Evolutionary conservation across 139 green algal genomes (phyloP).

Genomic region (Nannochloris sp.): DNA sequence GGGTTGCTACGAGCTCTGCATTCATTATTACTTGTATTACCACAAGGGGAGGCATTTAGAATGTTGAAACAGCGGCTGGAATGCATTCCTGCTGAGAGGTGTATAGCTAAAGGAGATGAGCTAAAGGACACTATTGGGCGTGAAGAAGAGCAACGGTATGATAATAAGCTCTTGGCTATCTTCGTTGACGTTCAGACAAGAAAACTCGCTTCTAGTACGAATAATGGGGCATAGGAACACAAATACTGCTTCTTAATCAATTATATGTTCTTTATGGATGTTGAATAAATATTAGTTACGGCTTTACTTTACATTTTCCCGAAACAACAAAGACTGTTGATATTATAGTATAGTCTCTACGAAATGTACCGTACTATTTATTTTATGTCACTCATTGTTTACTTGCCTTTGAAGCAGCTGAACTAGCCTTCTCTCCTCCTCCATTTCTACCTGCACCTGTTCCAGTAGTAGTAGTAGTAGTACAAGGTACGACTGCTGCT

Average conservation of each 20-base stretch:
- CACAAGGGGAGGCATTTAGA: constrained; percentile 85
- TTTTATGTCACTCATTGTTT: too few species aligned
- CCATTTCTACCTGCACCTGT: not conserved
- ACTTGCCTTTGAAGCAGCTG: too few species aligned
- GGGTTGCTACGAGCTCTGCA: constrained; percentile 72
- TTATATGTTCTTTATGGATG: too few species aligned
- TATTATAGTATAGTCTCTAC: too few species aligned
- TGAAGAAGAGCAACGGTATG: not conserved
- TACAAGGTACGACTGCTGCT: too few species aligned
- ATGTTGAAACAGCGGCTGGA: constrained; percentile 64
- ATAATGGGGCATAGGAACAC: too few species aligned
- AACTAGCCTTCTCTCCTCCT: not conserved
- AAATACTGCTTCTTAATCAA: too few species aligned
- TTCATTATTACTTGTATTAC: constrained; percentile 90
- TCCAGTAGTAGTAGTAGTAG: not conserved
- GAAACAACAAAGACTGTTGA: not conserved
- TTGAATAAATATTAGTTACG: too few species aligned
- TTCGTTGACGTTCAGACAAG: not conserved
- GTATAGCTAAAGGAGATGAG: not conserved
- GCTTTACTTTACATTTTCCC: not conserved
- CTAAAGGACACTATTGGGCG: too few species aligned
- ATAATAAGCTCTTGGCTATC: not conserved
- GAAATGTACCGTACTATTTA: too few species aligned
- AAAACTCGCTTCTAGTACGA: too few species aligned
- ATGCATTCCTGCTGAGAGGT: not conserved